Conservation (phyloP, 2,329 filamentous ascomycete genomes). For the Thielaviopsis euricoi region DNA sequence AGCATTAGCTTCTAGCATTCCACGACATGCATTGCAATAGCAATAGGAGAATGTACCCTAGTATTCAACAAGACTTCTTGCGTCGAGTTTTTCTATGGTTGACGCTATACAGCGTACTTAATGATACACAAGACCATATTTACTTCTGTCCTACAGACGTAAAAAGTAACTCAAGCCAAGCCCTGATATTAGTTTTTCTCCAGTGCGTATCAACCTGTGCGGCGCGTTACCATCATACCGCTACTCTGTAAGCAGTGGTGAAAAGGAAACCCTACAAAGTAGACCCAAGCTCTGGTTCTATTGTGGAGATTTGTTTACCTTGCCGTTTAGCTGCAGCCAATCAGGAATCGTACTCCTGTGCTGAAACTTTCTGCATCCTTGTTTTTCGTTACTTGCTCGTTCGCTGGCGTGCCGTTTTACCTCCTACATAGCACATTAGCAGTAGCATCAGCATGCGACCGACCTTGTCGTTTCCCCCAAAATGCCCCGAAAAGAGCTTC, state of each 20-base stretch:
- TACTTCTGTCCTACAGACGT: no score
- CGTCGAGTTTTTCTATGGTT: no score
- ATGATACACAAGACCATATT: no score
- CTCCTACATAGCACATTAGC: no score
- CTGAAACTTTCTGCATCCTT: conserved; percentile 3
- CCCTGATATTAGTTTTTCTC: no score
- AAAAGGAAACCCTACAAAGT: no score
- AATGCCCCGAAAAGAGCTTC: neutral
- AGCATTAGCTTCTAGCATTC: neutral
- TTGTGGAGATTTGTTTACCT: conserved; percentile 11
- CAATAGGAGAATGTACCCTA: no score
- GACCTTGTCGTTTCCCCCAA: neutral
- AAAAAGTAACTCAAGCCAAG: no score
- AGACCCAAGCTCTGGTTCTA: neutral
- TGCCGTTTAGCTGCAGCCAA: conserved; percentile 4
- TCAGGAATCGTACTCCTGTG: neutral
- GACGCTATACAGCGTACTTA: no score
- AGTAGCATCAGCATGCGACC: neutral
- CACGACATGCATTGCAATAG: neutral
- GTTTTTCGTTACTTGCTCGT: neutral
- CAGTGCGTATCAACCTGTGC: neutral
- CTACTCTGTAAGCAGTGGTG: no score
- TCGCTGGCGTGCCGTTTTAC: neutral
- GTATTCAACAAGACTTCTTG: no score
- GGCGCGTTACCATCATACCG: neutral